A percentile compares a stretch with the other conserved stretches of the same genome.
phyloP scores from a whole-genome alignment of 116 monocot species.

The Posidonia oceanica region DNA sequence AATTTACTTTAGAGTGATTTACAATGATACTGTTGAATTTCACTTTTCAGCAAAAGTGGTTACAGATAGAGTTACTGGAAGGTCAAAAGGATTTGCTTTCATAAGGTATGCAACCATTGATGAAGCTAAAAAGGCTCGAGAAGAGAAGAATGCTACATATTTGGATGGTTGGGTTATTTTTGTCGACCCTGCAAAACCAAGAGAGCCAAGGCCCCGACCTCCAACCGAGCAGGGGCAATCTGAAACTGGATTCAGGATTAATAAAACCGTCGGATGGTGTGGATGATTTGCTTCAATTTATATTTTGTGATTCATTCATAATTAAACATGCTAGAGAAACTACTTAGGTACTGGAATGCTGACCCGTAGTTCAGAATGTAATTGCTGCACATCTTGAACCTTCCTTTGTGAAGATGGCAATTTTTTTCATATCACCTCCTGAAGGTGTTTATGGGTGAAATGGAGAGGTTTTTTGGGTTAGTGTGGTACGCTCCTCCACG shows the following conservation, averaged over 20 bases:
- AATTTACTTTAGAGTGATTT: too few relatives aligned
- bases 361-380: too few relatives aligned
- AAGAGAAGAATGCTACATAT: slow-evolving; percentile 81
- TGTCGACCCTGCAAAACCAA: slow-evolving; percentile 84
- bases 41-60: slow-evolving; percentile 68
- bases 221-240: slow-evolving; percentile 17
- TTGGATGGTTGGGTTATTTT: slow-evolving; percentile 97
- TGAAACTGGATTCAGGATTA: slow-evolving; percentile 34
- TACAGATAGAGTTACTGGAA: slow-evolving; percentile 61
- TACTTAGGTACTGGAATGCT: background rate
- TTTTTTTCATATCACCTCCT: too few relatives aligned
- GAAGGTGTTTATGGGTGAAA: too few relatives aligned
- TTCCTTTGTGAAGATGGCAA: too few relatives aligned
- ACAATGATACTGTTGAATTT: too few relatives aligned
- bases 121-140: slow-evolving; percentile 72
- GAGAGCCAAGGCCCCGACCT: slow-evolving; percentile 30
- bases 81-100: slow-evolving; percentile 92
- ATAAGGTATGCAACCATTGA: slow-evolving; percentile 55
- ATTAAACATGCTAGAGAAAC: too few relatives aligned
- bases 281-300: slow-evolving; percentile 22
- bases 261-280: slow-evolving; percentile 89
- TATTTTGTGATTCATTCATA: background rate
- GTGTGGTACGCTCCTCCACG: too few relatives aligned
- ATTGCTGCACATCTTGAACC: too few relatives aligned
- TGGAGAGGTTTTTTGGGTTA: too few relatives aligned